Conservation (phyloP, 768 basidiomycete species). For the Phlegmacium glaucopus region DNA sequence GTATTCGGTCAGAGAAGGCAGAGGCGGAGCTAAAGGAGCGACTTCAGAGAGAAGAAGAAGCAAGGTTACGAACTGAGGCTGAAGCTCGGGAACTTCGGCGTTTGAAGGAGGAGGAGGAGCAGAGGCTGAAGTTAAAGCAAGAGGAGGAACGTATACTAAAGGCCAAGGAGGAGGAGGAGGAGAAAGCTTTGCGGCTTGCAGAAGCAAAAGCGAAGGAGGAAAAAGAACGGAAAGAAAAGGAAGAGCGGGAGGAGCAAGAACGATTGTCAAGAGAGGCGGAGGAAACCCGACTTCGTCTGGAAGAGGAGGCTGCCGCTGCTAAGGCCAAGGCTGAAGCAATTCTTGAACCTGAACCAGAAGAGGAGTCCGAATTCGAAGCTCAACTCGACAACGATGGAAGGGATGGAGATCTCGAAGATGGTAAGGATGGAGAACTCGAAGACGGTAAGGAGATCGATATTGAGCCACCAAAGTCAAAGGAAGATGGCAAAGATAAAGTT, state of each 20-base stretch:
- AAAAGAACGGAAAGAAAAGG: conserved; percentile 36
- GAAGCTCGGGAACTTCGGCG: conserved; percentile 35
- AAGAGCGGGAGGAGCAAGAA: conserved; percentile 25
- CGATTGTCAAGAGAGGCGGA: conserved; percentile 41
- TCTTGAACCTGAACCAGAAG: conserved; percentile 8
- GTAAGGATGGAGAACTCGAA: conserved; percentile 21
- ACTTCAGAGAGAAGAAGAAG: conserved; percentile 33
- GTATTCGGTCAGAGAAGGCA: conserved; percentile 44
- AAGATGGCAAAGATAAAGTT: conserved; percentile 40
- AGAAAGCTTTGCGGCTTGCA: conserved; percentile 23
- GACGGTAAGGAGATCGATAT: conserved; percentile 10
- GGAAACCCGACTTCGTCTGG: conserved; percentile 31
- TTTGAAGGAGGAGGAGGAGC: conserved; percentile 28
- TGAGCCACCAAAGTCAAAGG: conserved; percentile 25
- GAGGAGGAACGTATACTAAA: conserved; percentile 35
- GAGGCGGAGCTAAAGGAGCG: conserved; percentile 35
- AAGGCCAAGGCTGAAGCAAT: conserved; percentile 29
- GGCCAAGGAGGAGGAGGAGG: conserved; percentile 12
- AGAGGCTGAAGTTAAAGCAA: conserved; percentile 30
- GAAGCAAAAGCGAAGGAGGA: conserved; percentile 30
- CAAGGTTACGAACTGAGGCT: conserved; percentile 34
- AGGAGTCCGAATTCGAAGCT: conserved; percentile 25
- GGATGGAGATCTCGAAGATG: conserved; percentile 5
- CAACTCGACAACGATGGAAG: conserved; percentile 10
- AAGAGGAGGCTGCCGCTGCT: conserved; percentile 42